Base-by-base conservation (phyloP, 2,329 filamentous ascomycete species). In the Ophiosphaerella korrae region DNA sequence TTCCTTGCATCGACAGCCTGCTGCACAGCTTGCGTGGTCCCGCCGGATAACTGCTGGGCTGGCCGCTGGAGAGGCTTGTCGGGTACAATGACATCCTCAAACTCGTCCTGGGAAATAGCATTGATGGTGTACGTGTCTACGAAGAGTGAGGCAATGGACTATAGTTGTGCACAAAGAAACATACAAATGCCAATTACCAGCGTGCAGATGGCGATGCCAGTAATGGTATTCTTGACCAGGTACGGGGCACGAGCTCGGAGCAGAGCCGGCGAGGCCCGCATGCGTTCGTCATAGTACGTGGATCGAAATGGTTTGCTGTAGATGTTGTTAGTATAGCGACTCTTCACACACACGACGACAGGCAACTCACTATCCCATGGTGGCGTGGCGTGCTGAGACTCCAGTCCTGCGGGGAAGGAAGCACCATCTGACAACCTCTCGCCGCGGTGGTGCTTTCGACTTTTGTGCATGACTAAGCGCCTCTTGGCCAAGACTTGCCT, bases 101-200 rank as follows among this genome's bases (percentile, higher is more conserved):
- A 99, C 62, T 97, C 90, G 75, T 97, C 94, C 76, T 97, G 94
- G 37, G 93, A 91, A 69, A 99, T 89, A 47, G 90, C 91, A 60
- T 81, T 84, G 71, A 99, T 88, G 36, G 87, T 90, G 73, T 84
- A 89, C 47, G 82, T 77, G 70, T 89, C 87, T 89, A 42, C 7
- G 7, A 9, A 34, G 8, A 3, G 49, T 69, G 3, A 66, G 67
- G 43, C 37, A 3, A 24, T 9, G 42, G 12, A 9, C 23, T 33
- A 6, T 29, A 11, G 16, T 33, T 14, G 18, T 3, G 9, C 4
- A 14, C 2, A 18, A 5, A 29, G 29, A 18, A 14, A 14, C 53
- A 21, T 84, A 99, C 94, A 99, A 64, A 99, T 89, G 57, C 86
- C 85, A 58, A 90, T 81, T n/a, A 90, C 87, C 62, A 97, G 86